Base-by-base conservation (phyloP, 306 rosid genomes). In the Citrullus amarus region DNA sequence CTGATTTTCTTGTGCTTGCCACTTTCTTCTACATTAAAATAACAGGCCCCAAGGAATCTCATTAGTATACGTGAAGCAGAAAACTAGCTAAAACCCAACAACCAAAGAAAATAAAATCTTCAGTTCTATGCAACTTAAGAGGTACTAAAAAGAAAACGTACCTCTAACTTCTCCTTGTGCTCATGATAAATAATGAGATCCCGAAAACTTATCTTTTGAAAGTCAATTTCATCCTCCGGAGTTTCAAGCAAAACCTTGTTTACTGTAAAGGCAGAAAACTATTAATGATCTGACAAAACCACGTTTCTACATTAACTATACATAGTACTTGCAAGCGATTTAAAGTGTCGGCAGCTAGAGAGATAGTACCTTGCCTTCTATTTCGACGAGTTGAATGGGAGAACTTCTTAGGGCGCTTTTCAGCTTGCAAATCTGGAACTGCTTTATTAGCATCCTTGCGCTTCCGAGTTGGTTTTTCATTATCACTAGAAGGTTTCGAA, bases 191-290 rank as follows among this genome's bases (percentile, higher is more conserved):
- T 83, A 83, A 95, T 91, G 75, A 95, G 85, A 87, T 95, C 90
- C 82, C 78, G 92, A 2, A 95, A 68, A 57, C 86, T 83, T 72
- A 91, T 72, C 38, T 80, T 88, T 65, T 69, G 86, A 63, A 77
- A 84, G 77, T 95, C 93, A 76, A 91, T 84, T 82, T 91, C 96
- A 41, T 92, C 96, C 82, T 91, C 92, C 32, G 95, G 91, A 60
- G 63, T 88, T 63, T 88, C 93, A 76, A 95, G 92, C 77, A 95
- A 84, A 82, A 86, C 81, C 91, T 92, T 88, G 85, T 91, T 87
- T 84, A 88, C 97, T 92, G 48, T 46, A 79, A 85, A 79, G 66
- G 36, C 68, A 78, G 56, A 82, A 83, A 83, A 68, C 48, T 70
- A 34, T 81, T 74, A 58, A 88, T 76, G 79, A 79, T 50, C 75